Base-by-base conservation (phyloP, 169 alveolate genomes). In the Plasmodium knowlesi region DNA sequence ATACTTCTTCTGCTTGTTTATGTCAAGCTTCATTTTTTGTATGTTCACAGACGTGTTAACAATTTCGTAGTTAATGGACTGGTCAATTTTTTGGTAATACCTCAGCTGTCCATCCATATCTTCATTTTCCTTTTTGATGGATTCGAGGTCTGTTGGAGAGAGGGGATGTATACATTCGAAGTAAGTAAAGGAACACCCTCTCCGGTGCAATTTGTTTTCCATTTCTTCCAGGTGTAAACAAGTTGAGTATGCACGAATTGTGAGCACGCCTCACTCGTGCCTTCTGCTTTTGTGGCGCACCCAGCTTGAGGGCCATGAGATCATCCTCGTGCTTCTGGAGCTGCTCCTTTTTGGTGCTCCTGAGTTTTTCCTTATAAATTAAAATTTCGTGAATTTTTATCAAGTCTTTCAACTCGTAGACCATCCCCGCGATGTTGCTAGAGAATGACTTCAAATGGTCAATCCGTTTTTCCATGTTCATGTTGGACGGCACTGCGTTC, bases 321-420 rank as follows among this genome's bases (percentile, higher is more conserved):
- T 88, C 94, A 37, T 88, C 86, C 71, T 88, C 90, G 3, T 88
- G 76, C 72, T 88, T 88, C 73, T 72, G 50, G 32, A 78, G 37
- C 70, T 79, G 80, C 22, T 79, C 88, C 28, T 88, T 88, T 79
- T 88, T 85, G 14, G 76, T 67, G 22, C 50, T 78, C 37, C 50
- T 79, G 57, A 88, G 37, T 71, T 88, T 88, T 72, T 78, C 94
- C 57, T 88, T 88, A 88, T 88, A 88, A 12, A 88, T 79, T 88
- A 88, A 88, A 67, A 88, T 88, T 79, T 88, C 94, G 54, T 88
- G 94, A 53, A 88, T 86, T 88, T 88, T 88, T 79, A 88, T 80
- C 53, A 88, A 80, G 54, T 88, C 94, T 34, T 88, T 88, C 73
- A 88, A 88, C 53, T 88, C 94, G 39, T 19, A 28, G 43, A 88